phyloP scores from a whole-genome alignment of 768 basidiomycete species.

The Boletus subparvulus region DNA sequence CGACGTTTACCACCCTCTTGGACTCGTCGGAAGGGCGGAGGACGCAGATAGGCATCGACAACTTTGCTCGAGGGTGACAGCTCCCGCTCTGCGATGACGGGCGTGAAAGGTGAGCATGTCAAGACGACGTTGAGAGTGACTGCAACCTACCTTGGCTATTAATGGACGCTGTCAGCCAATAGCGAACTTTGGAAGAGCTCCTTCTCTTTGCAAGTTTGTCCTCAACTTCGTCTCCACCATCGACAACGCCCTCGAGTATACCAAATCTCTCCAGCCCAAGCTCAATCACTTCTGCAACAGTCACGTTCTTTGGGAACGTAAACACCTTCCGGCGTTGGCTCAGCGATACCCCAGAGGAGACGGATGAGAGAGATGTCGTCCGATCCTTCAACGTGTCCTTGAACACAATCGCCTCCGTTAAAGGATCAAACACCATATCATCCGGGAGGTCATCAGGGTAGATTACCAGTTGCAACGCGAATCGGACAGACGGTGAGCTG shows the following conservation, averaged over 20 bases:
- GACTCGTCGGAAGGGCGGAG: slow-evolving; percentile 67
- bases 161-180: slow-evolving; percentile 63
- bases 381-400: slow-evolving; percentile 67
- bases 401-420: slow-evolving; percentile 92
- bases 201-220: slow-evolving; percentile 84
- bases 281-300: slow-evolving; percentile 96
- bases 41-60: slow-evolving; percentile 76
- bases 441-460: slow-evolving; percentile 92
- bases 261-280: slow-evolving; percentile 90
- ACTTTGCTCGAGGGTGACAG: slow-evolving; percentile 79
- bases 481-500: slow-evolving; percentile 79
- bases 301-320: slow-evolving; percentile 90
- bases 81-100: slow-evolving; percentile 59
- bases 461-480: slow-evolving; percentile 84
- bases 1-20: slow-evolving; percentile 70
- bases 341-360: slow-evolving; percentile 56
- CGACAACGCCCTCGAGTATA: slow-evolving; percentile 94
- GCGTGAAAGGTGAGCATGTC: slow-evolving; percentile 7
- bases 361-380: slow-evolving; percentile 38
- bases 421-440: slow-evolving; percentile 90
- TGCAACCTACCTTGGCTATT: slow-evolving; percentile 60
- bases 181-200: slow-evolving; percentile 77
- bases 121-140: neutral
- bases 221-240: slow-evolving; percentile 97
- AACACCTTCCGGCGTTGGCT: slow-evolving; percentile 77